A percentile compares a stretch with the other conserved stretches of the same genome.
These are phyloP conservation scores for Pseudozyma sp. DNA, from an alignment of 1,284 basidiomycete species.

Conservation along the genomic window DNA sequence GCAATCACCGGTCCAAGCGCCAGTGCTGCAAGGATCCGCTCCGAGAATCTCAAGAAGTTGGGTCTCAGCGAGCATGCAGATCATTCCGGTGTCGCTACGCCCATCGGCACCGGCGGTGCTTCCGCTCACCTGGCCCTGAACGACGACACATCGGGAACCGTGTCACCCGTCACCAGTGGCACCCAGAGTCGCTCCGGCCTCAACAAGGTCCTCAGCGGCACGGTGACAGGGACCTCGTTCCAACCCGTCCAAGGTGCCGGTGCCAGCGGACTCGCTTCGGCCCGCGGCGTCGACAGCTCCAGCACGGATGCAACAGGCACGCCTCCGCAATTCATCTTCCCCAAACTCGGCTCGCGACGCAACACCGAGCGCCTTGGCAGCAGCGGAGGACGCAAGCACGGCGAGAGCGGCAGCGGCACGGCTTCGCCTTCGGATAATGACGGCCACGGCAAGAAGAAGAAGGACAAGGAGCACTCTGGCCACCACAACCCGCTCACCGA, in stretches of 20 bases:
- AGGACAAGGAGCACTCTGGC: slow-evolving; percentile 40
- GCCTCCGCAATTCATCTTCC: slow-evolving; percentile 65
- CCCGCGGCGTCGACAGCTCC: slow-evolving; percentile 50
- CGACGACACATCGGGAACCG: slow-evolving; percentile 13
- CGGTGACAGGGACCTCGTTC: slow-evolving; percentile 40
- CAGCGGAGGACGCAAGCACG: slow-evolving; percentile 26
- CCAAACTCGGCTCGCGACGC: slow-evolving; percentile 60
- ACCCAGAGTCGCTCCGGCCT: slow-evolving; percentile 26
- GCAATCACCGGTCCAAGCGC: slow-evolving; percentile 41
- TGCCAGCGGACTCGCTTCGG: slow-evolving; percentile 55
- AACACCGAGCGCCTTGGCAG: slow-evolving; percentile 26
- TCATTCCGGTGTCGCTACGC: slow-evolving; percentile 44
- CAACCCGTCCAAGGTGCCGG: slow-evolving; percentile 52
- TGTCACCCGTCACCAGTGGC: slow-evolving; percentile 25
- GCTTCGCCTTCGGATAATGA: slow-evolving; percentile 45
- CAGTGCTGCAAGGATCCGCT: slow-evolving; percentile 32
- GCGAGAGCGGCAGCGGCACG: slow-evolving; percentile 31
- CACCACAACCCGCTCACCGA: slow-evolving; percentile 60
- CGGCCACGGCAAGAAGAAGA: slow-evolving; percentile 52
- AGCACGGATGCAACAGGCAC: slow-evolving; percentile 36
- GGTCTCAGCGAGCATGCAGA: slow-evolving; percentile 43
- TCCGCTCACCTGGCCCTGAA: slow-evolving; percentile 15
- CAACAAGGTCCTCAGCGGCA: slow-evolving; percentile 47
- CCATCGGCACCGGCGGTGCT: slow-evolving; percentile 51
- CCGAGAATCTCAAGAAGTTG: slow-evolving; percentile 42